Evolutionary conservation across 176 grass and related monocot species (phyloP).

Genomic region (Zoysia pacifica): DNA sequence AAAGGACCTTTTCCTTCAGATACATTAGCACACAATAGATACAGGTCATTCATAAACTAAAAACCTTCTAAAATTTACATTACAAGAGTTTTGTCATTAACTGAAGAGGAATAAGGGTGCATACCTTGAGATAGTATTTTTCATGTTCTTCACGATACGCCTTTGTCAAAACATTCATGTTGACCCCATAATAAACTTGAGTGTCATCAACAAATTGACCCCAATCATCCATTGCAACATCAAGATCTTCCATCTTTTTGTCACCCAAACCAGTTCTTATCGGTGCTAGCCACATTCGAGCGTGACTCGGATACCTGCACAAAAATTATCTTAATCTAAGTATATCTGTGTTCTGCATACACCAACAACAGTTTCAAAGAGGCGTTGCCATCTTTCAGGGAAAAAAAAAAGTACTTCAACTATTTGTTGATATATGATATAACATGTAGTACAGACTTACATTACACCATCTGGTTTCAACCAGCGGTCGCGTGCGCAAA

Average conservation of each 20-base stretch:
- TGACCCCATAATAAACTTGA: constrained; percentile 80
- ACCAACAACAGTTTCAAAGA: background rate
- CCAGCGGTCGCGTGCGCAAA: constrained; percentile 88
- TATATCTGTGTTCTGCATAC: background rate
- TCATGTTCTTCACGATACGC: constrained; percentile 76
- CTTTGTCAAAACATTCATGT: constrained; percentile 95
- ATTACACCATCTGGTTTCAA: constrained; percentile 94
- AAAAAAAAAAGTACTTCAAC: background rate
- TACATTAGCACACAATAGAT: background rate
- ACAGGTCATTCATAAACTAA: background rate
- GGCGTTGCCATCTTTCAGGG: background rate
- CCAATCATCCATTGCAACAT: constrained; percentile 84
- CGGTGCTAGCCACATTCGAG: constrained; percentile 90
- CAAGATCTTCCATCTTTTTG: constrained; percentile 81
- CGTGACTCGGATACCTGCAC: constrained; percentile 97
- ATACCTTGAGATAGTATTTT: constrained; percentile 96
- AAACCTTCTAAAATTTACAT: background rate
- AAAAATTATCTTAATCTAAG: constrained; percentile 1
- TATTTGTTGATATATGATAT: background rate
- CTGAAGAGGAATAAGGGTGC: background rate
- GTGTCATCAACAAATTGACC: constrained; percentile 71
- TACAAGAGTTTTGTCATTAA: background rate
- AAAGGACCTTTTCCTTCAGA: background rate
- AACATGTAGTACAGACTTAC: constrained; percentile 42
- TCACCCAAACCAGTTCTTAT: constrained; percentile 74